Percentiles rank a stretch among this genome's conserved stretches.
Evolutionary conservation across 2,329 filamentous ascomycete species (phyloP).

Genomic region (Diaporthe helianthi): DNA sequence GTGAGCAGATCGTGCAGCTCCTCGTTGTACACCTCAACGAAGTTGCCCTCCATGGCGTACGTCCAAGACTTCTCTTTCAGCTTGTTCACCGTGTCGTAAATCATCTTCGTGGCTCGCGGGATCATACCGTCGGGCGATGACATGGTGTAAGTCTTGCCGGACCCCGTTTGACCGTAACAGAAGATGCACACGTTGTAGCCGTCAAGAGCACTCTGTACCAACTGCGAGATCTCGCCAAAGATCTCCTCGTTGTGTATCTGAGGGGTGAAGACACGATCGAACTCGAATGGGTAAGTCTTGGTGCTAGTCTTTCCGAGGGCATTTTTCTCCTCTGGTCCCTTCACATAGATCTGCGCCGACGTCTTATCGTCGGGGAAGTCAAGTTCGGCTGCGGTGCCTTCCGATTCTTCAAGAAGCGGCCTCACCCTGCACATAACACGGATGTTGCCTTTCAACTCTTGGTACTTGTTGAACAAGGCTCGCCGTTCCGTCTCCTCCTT

Average conservation of each 20-base stretch:
- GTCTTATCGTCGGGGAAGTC: constrained; percentile 84
- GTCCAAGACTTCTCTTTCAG: constrained; percentile 92
- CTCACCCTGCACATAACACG: constrained; percentile 97
- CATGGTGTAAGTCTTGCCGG: constrained; percentile 98
- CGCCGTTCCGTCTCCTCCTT: constrained; percentile 90
- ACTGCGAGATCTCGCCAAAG: constrained; percentile 94
- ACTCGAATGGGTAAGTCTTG: constrained; percentile 85
- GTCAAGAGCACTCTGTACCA: constrained; percentile 94
- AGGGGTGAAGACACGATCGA: constrained; percentile 91
- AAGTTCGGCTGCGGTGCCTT: constrained; percentile 75
- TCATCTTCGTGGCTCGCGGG: constrained; percentile 88
- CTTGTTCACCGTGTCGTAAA: constrained; percentile 85
- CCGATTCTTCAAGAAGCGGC: constrained; percentile 66
- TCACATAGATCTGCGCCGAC: constrained; percentile 83
- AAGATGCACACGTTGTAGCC: constrained; percentile 99
- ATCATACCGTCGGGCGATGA: constrained; percentile 93
- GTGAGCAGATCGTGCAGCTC: constrained; percentile 88
- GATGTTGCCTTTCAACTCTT: constrained; percentile 98
- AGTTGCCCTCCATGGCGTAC: constrained; percentile 93
- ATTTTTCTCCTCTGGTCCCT: constrained; percentile 83
- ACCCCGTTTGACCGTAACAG: constrained; percentile 96
- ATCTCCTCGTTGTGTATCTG: constrained; percentile 80
- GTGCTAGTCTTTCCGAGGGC: constrained; percentile 78
- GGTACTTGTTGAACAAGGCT: constrained; percentile 95
- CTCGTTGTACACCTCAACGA: constrained; percentile 98